A percentile compares a stretch with the other conserved stretches of the same genome.
phyloP scores from a whole-genome alignment of 2,329 filamentous ascomycete genomes.

The Trichocomaceae sp. region DNA sequence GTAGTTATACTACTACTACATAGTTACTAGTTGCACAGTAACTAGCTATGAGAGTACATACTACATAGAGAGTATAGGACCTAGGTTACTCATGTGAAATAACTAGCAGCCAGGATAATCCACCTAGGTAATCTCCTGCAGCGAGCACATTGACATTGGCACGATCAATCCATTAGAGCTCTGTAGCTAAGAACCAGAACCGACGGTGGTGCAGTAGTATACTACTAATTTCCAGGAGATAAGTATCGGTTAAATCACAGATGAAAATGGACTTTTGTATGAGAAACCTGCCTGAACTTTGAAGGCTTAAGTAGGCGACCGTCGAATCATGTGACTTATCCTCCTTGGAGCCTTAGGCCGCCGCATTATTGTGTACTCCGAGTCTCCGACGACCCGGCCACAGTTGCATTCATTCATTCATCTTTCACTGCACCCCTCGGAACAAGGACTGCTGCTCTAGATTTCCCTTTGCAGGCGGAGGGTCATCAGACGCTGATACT shows the following conservation, averaged over 20 bases:
- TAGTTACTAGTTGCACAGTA: too few relatives aligned
- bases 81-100: too few relatives aligned
- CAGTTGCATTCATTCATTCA: neutral
- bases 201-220: neutral
- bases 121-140: too few relatives aligned
- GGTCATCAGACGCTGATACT: neutral
- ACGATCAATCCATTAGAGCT: too few relatives aligned
- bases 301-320: neutral
- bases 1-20: too few relatives aligned
- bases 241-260: neutral
- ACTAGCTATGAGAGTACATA: too few relatives aligned
- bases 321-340: conserved; percentile 10
- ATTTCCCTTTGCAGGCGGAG: conserved; percentile 14
- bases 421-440: neutral
- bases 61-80: too few relatives aligned
- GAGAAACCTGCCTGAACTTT: conserved; percentile 2
- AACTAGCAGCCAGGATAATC: too few relatives aligned
- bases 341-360: conserved; percentile 6
- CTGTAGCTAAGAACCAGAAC: neutral
- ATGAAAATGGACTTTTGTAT: too few relatives aligned
- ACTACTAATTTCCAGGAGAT: neutral
- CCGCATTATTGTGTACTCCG: neutral
- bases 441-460: neutral
- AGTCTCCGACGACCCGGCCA: neutral
- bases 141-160: too few relatives aligned